Base-by-base conservation (phyloP, 495 filamentous ascomycete genomes). In the Aspergillus bertholletiae region DNA sequence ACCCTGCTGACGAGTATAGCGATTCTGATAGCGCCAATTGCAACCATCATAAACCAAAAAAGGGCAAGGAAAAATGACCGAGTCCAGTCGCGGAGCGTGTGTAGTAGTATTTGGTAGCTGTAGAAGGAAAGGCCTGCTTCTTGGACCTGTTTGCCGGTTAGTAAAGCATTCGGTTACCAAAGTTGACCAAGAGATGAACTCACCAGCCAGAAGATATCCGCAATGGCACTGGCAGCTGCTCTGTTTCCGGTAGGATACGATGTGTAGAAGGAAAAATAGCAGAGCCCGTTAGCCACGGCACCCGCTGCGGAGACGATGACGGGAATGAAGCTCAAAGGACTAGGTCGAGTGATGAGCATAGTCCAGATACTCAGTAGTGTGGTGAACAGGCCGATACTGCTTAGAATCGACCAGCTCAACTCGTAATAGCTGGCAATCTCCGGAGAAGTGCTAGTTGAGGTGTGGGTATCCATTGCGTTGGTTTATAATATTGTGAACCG, bases 61-160 rank as follows among this genome's bases (percentile, higher is more conserved):
- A 70, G 3, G 50, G 20, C 13, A 34, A 60, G 39, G 47, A 70
- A 73, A 8, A 65, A 27, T 5, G 34, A 5, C n/a, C 64, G 64
- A 13, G 46, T 40, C 26, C 21, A 37, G 21, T 46, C 20, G 18
- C 43, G 54, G 7, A 73, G 65, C 45, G 70, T 58, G 27, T 66
- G 66, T 3, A 45, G 46, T 2, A 73, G 58, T 45, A 73, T 71
- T 11, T 65, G 49, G 41, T 73, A 73, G 53, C 68, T 71, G 58
- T 71, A 71, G 49, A 73, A 70, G 2, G 70, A 71, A 7, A 73
- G 35, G 3, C 70, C 70, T 1, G 62, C 68, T 62, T 73, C 70
- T 63, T 73, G 70, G 41, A 69, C 55, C 70, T 73, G 26, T n/a
- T 40, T 7, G 32, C 27, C 24, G 28, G 12, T 50, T 17, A 30